phyloP scores from a whole-genome alignment of 148 eudicot genomes.

The Gaultheria prostrata region DNA sequence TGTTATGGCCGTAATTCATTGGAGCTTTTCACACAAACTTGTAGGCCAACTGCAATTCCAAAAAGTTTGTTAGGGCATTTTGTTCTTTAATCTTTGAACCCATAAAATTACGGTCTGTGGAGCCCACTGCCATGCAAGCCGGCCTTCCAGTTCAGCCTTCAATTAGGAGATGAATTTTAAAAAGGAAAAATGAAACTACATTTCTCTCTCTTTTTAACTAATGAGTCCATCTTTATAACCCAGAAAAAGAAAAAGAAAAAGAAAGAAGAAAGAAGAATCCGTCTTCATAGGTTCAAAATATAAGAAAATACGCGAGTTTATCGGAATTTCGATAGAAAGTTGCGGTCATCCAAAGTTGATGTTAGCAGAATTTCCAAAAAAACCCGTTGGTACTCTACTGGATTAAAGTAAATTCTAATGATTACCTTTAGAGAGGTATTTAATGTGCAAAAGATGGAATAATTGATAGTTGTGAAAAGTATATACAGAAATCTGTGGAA shows the following conservation, averaged over 20 bases:
- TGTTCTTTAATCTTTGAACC: not conserved
- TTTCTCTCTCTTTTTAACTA: not conserved
- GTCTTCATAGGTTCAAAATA: not conserved
- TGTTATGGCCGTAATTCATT: not conserved
- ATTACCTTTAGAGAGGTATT: no score
- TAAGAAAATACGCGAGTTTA: not conserved
- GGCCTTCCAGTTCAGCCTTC: not conserved
- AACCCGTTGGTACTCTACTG: not conserved
- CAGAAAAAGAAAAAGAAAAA: no score
- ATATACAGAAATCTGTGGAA: not conserved
- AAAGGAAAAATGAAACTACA: not conserved
- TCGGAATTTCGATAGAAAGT: not conserved
- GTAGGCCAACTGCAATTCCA: not conserved
- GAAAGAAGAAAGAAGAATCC: not conserved
- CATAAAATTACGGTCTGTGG: not conserved
- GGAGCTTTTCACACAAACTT: not conserved
- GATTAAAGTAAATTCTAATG: no score
- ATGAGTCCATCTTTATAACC: not conserved
- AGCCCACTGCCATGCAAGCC: not conserved
- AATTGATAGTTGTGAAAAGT: not conserved
- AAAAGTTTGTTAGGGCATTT: not conserved
- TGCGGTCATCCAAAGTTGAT: slow-evolving; percentile 7
- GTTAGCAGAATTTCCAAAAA: not conserved
- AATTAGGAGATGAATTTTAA: no score
- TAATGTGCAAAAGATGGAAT: no score